phyloP scores from a whole-genome alignment of 371 early-diverging fungal species.

The Fennellomyces sp. region DNA sequence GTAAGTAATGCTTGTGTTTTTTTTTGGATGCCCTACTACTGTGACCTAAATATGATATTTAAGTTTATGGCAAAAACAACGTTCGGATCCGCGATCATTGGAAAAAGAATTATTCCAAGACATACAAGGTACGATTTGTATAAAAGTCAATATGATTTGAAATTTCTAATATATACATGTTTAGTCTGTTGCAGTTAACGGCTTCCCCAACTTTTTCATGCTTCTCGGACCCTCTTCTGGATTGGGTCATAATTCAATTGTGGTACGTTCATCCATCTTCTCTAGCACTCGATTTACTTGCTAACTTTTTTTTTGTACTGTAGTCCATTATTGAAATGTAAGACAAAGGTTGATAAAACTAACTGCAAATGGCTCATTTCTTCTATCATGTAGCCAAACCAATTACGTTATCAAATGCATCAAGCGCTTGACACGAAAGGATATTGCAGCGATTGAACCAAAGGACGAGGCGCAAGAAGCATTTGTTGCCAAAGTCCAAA shows the following conservation, averaged over 20 bases:
- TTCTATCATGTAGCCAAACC: conserved; percentile 16
- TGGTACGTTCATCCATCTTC: too few species aligned
- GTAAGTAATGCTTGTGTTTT: too few species aligned
- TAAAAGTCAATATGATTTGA: conserved; percentile 27
- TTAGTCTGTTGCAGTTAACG: background rate
- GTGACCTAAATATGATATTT: too few species aligned
- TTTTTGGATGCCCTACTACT: too few species aligned
- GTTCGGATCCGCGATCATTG: too few species aligned
- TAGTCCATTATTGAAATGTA: conserved; percentile 1
- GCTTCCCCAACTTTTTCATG: background rate
- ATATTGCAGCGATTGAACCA: conserved; percentile 22
- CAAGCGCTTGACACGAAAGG: conserved; percentile 10
- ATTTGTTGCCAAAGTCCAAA: conserved; percentile 13
- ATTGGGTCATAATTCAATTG: conserved; percentile 32
- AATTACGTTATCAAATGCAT: conserved; percentile 19
- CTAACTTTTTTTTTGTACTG: background rate
- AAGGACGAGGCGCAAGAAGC: conserved; percentile 15
- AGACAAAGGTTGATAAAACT: background rate
- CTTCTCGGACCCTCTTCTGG: background rate
- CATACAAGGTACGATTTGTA: too few species aligned
- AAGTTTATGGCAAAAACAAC: too few species aligned
- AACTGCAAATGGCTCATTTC: too few species aligned
- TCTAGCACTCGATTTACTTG: too few species aligned
- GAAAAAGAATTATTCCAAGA: too few species aligned
- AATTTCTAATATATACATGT: conserved; percentile 32